Evolutionary conservation across 1,284 basidiomycete species (phyloP), one percentile per base, ranked within the genome.

Genomic region (Cryptococcus jaspeensis): DNA sequence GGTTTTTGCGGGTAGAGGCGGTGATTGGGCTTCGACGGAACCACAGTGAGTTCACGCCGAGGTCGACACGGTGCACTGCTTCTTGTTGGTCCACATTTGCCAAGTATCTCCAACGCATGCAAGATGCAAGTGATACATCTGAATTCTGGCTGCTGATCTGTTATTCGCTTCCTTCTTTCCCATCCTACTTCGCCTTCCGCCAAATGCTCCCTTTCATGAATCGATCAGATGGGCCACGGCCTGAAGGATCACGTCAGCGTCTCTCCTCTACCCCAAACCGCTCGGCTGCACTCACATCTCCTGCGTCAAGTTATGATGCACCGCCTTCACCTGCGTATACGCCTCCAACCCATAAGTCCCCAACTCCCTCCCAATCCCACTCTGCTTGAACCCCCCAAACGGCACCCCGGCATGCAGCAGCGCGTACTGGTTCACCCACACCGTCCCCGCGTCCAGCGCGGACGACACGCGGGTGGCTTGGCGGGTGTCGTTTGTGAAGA

Each of bases 311-410:
- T 92, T 92, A 78, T 92, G 80, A 68, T 92, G 89, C 1, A 93
- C 86, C 2, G 87, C 82, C 80, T 95, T 95, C 79, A 92, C 83
- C 53, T 85, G 82, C 11, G 89, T 88, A 80, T 94, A 94, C 76
- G 90, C 92, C 62, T 62, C 73, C 52, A 93, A 71, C 0, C 89
- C 91, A 73, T 91, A 89, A 70, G 91, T 85, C 48, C 91, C 92
- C 41, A 90, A 79, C 79, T 94, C 92, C 53, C 90, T 84, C 9
- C 92, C 92, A 46, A 92, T 85, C 55, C 90, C 90, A 55, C 35
- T 49, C 61, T 69, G 60, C 83, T 94, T 95, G 84, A 83, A 94
- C 35, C 92, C 92, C 60, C 92, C 91, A 75, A 94, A 94, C 1
- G 90, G 88, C 39, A 89, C 80, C 53, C 83, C 81, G 7, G 84